Evolutionary conservation across 805 yeast genomes (phyloP).

Genomic region (Metschnikowia proteae): DNA sequence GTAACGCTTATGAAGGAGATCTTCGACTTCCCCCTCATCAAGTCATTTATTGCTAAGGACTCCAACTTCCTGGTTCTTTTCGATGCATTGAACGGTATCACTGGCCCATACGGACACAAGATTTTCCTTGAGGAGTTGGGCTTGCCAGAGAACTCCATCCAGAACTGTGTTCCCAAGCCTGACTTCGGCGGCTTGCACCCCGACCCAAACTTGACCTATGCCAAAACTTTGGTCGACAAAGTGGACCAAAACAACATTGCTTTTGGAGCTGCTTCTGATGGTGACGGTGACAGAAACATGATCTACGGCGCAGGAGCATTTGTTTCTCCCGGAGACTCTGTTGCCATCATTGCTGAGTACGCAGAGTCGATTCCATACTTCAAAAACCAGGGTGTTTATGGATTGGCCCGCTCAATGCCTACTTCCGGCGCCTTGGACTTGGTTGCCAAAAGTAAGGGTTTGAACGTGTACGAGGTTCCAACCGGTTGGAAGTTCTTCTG

Average conservation of each 20-base stretch:
- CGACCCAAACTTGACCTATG: constrained; percentile 95
- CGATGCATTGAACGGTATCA: constrained; percentile 91
- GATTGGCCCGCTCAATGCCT: constrained; percentile 97
- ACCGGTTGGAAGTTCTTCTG: constrained; percentile 99
- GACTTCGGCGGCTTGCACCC: constrained; percentile 98
- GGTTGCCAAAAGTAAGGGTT: constrained; percentile 75
- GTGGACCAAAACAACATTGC: constrained; percentile 82
- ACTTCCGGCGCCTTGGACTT: constrained; percentile 91
- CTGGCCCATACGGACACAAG: constrained; percentile 91
- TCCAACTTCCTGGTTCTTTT: constrained; percentile 69
- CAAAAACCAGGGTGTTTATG: constrained; percentile 76
- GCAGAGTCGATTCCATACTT: constrained; percentile 90
- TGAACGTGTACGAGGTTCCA: constrained; percentile 88
- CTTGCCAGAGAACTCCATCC: constrained; percentile 63
- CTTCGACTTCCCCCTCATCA: constrained; percentile 83
- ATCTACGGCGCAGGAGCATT: constrained; percentile 92
- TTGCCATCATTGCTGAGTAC: constrained; percentile 94
- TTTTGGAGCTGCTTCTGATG: constrained; percentile 98
- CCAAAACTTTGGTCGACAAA: constrained; percentile 74
- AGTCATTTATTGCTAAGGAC: constrained; percentile 55
- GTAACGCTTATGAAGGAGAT: constrained; percentile 75
- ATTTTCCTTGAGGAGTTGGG: constrained; percentile 85
- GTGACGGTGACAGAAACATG: constrained; percentile 99
- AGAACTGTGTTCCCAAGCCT: constrained; percentile 73
- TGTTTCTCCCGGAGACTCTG: constrained; percentile 98